Conservation (phyloP, 2,329 filamentous ascomycete genomes). For the Scedosporium minutisporum region DNA sequence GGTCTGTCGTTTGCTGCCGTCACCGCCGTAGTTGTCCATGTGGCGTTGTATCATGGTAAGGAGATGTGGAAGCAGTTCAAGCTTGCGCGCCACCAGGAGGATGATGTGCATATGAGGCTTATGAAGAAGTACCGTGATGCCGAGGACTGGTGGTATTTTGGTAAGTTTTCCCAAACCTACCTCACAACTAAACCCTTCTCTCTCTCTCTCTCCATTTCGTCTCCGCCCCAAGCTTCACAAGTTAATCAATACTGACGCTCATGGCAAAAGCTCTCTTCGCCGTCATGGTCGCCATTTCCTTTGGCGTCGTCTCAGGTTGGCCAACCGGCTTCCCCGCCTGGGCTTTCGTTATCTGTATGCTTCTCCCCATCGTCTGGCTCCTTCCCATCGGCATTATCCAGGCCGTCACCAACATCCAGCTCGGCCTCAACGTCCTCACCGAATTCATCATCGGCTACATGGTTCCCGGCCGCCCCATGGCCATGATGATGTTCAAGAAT, state of each 20-base stretch:
- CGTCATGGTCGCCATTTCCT: constrained; percentile 44
- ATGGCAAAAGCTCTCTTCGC: constrained; percentile 31
- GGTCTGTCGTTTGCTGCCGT: constrained; percentile 60
- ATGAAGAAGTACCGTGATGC: constrained; percentile 54
- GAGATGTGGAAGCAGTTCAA: constrained; percentile 46
- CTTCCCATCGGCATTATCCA: constrained; percentile 53
- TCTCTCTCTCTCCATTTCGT: background rate
- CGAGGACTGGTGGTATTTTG: constrained; percentile 49
- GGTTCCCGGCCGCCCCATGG: constrained; percentile 58
- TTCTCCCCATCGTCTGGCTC: constrained; percentile 48
- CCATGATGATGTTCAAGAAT: constrained; percentile 72
- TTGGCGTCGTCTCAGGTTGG: constrained; percentile 45
- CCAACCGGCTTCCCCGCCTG: constrained; percentile 48
- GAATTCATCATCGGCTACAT: constrained; percentile 67
- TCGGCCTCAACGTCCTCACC: constrained; percentile 62
- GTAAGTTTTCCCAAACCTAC: constrained; percentile 27
- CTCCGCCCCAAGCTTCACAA: background rate
- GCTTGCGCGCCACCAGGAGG: constrained; percentile 45
- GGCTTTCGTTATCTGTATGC: constrained; percentile 47
- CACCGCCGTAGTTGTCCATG: constrained; percentile 48
- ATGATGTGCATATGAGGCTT: constrained; percentile 49
- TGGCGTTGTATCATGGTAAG: constrained; percentile 43
- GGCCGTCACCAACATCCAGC: constrained; percentile 51
- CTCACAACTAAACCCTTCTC: constrained; percentile 8
- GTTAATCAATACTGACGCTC: background rate